A percentile compares a stretch with the other conserved stretches of the same genome.
Evolutionary conservation across 257 asterid species (phyloP).

Genomic region (Solanum tacnaense): DNA sequence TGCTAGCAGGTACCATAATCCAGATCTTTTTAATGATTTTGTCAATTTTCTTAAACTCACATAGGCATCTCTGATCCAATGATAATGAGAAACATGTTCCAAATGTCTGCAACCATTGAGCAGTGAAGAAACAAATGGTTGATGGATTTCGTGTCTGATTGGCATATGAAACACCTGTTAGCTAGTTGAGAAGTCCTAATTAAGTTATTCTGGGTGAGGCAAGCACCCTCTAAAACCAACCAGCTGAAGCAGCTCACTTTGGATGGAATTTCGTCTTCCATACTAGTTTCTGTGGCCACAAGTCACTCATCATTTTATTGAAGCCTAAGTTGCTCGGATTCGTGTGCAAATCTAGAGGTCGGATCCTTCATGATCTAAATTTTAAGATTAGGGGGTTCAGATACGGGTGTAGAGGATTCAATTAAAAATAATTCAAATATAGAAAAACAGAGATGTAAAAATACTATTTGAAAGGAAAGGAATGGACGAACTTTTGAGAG

Average conservation of each 20-base stretch:
- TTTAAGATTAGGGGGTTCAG: neutral
- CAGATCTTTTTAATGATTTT: neutral
- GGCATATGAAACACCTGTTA: neutral
- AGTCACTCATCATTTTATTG: neutral
- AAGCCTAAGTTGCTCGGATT: neutral
- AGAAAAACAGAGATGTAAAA: neutral
- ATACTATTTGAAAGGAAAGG: neutral
- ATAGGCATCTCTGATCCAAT: neutral
- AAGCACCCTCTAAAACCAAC: neutral
- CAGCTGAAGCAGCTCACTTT: neutral
- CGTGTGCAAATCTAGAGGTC: neutral
- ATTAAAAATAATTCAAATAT: neutral
- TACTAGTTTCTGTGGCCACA: neutral
- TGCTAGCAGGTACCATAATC: neutral
- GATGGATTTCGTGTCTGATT: neutral
- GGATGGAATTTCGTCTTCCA: neutral
- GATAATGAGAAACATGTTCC: neutral
- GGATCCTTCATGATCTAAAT: neutral
- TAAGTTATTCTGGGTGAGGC: neutral
- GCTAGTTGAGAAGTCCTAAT: neutral
- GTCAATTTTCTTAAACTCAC: neutral
- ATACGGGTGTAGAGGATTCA: neutral
- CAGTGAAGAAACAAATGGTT: neutral
- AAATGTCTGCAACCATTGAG: neutral
- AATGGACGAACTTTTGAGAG: neutral